Evolutionary conservation across 306 rosid species (phyloP).

Genomic region (Quercus berberidifolia): DNA sequence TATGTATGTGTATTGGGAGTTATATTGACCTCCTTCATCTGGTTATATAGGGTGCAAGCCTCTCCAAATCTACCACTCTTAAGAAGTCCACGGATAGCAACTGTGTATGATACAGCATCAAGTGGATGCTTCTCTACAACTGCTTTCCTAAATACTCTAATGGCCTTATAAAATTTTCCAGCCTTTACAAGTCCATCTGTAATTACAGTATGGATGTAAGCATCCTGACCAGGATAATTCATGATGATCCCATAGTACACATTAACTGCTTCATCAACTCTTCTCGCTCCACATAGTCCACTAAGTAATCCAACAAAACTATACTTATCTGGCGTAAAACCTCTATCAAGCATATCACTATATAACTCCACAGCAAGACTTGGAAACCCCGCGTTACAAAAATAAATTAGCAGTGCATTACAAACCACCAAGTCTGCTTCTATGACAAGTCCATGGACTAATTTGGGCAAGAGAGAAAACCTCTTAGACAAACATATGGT

Average conservation of each 20-base stretch:
- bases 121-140: slow-evolving; percentile 33
- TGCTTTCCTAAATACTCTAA: slow-evolving; percentile 32
- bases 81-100: slow-evolving; percentile 52
- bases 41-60: slow-evolving; percentile 42
- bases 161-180: slow-evolving; percentile 40
- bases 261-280: slow-evolving; percentile 48
- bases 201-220: slow-evolving; percentile 53
- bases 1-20: slow-evolving; percentile 40
- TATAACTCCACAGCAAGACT: slow-evolving; percentile 39
- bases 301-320: slow-evolving; percentile 50
- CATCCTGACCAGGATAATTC: slow-evolving; percentile 38
- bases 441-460: slow-evolving; percentile 24
- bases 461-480: slow-evolving; percentile 42
- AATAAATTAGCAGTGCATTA: slow-evolving; percentile 52
- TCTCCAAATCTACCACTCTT: slow-evolving; percentile 49
- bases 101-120: slow-evolving; percentile 44
- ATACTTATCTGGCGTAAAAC: slow-evolving; percentile 56
- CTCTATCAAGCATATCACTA: slow-evolving; percentile 38
- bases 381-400: slow-evolving; percentile 38
- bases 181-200: slow-evolving; percentile 46
- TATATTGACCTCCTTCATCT: slow-evolving; percentile 52
- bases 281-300: slow-evolving; percentile 51
- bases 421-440: slow-evolving; percentile 53
- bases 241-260: slow-evolving; percentile 42
- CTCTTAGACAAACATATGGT: slow-evolving; percentile 32